Evolutionary conservation across 176 grass and related monocot species (phyloP).

Genomic region (Otatea glauca): DNA sequence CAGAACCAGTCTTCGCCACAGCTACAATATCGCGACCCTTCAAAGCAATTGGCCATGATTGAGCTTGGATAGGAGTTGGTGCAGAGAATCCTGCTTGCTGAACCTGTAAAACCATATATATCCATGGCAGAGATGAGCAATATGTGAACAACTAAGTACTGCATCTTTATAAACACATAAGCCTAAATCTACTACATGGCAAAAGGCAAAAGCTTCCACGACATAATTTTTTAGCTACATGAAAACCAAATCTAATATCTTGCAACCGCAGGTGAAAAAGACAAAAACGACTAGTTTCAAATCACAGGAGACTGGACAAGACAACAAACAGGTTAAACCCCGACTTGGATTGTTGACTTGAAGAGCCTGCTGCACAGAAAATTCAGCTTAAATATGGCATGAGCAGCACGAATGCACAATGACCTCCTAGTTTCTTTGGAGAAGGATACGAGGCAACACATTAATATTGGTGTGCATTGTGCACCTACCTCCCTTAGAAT

Average conservation of each 20-base stretch:
- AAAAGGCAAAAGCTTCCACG: slow-evolving; percentile 17
- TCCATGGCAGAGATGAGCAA: slow-evolving; percentile 33
- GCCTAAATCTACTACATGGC: not conserved
- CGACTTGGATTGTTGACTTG: slow-evolving; percentile 48
- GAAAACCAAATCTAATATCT: slow-evolving; percentile 12
- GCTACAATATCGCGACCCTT: slow-evolving; percentile 81
- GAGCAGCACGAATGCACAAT: slow-evolving; percentile 21
- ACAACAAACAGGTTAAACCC: slow-evolving; percentile 47
- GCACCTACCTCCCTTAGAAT: slow-evolving; percentile 76
- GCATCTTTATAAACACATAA: not conserved
- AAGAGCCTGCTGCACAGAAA: slow-evolving; percentile 43
- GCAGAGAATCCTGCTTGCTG: slow-evolving; percentile 68
- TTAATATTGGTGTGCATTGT: slow-evolving; percentile 3
- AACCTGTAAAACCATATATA: slow-evolving; percentile 48
- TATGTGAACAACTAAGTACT: not conserved
- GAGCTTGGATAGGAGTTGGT: slow-evolving; percentile 91
- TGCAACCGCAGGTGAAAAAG: slow-evolving; percentile 7
- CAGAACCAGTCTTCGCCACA: slow-evolving; percentile 90
- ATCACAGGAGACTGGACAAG: slow-evolving; percentile 39
- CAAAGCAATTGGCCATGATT: slow-evolving; percentile 93
- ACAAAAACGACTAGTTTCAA: slow-evolving; percentile 26
- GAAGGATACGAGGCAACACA: not conserved
- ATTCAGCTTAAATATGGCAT: slow-evolving; percentile 16
- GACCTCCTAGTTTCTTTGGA: slow-evolving; percentile 15
- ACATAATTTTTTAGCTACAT: slow-evolving; percentile 13